A percentile compares a stretch with the other conserved stretches of the same genome.
phyloP scores from a whole-genome alignment of 768 basidiomycete genomes.

The Hypholoma fasciculare region DNA sequence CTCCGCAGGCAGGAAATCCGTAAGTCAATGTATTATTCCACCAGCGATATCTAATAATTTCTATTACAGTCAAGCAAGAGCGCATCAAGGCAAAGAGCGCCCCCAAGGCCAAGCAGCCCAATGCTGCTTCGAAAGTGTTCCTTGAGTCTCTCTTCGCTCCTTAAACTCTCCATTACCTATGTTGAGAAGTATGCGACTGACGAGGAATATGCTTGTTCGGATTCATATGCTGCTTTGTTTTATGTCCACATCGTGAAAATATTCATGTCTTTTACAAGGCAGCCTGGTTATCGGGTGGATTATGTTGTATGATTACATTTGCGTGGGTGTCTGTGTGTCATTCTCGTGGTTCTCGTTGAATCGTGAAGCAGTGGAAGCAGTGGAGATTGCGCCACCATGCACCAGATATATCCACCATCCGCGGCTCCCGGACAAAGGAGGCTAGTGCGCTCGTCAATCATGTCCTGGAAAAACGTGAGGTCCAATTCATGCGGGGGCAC shows the following conservation, averaged over 20 bases:
- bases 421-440: too few relatives aligned
- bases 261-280: conserved; percentile 5
- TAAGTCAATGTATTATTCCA: conserved; percentile 40
- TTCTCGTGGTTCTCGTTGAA: too few relatives aligned
- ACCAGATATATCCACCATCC: not conserved
- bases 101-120: conserved; percentile 64
- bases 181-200: conserved; percentile 1
- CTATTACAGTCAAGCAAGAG: conserved; percentile 71
- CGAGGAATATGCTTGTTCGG: conserved; percentile 2
- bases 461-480: not conserved
- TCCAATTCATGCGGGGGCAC: too few relatives aligned
- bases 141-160: conserved; percentile 82
- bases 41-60: not conserved
- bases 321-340: not conserved
- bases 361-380: too few relatives aligned
- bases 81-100: conserved; percentile 63
- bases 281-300: not conserved
- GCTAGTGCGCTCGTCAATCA: not conserved
- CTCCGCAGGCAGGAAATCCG: conserved; percentile 86
- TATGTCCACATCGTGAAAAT: conserved; percentile 7
- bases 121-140: conserved; percentile 80
- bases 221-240: conserved; percentile 5
- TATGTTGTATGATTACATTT: conserved; percentile 2
- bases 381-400: too few relatives aligned
- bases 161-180: conserved; percentile 37